Base-by-base conservation (phyloP, 2,329 filamentous ascomycete species). In the Cordyceps tenuipes region DNA sequence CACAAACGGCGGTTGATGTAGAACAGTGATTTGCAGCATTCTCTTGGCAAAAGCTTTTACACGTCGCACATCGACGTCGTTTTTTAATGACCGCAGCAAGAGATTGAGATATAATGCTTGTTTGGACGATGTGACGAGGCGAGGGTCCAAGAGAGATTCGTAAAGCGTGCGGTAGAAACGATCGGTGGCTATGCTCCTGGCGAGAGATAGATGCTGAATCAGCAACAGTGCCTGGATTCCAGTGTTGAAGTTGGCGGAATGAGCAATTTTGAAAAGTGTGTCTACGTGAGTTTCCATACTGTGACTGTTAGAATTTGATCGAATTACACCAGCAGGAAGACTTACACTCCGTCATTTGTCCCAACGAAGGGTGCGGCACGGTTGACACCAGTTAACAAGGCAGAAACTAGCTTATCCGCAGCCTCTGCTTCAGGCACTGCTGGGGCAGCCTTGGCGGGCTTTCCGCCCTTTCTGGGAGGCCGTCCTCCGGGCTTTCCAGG, bases 191-290 rank as follows among this genome's bases (percentile, higher is more conserved):
- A 93, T 80, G 67, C 92, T 88, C 70, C 94, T 91, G 3, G 87
- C 84, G 1, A 86, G 80, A 0, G 91, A 90, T 31, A 99, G 82
- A 72, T 97, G 94, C 71, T 97, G 94, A 65, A 99, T 95, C 52
- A 99, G 79, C 76, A 96, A 88, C 64, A 99, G 82, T 39, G 94
- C 93, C 74, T 99, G 94, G 43, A 99, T 90, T 70, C 91, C 94
- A 0, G 94, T 99, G 76, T 97, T 99, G 82, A 99, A 97, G 73
- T 99, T 99, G 60, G 93, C 91, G 0, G 93, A 97, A 74, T 99
- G 94, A 0, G 94, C 96, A 68, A 99, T 94, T 67, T 86, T 87
- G 81, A 97, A 99, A 29, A 99, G 82, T 3, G 93, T 97, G 70
- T 97, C 89, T 61, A 99, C 83, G 69, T 99, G 93, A 61, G 87